A percentile compares a stretch with the other conserved stretches of the same genome.
Evolutionary conservation across 768 basidiomycete species (phyloP).

Genomic region (Macrolepiota dolichaula): DNA sequence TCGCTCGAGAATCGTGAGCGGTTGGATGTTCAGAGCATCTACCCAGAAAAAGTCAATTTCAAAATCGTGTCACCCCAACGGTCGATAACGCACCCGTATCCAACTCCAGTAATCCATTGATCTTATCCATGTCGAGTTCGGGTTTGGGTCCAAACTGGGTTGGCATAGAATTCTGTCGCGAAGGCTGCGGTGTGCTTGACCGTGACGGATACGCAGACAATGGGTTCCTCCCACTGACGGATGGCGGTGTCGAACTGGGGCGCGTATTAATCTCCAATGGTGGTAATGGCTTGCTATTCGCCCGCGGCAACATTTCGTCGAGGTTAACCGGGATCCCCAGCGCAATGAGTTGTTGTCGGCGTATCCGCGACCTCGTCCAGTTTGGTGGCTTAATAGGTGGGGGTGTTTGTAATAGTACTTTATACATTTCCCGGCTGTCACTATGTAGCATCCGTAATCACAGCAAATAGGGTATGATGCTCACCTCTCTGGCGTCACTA

Average conservation of each 20-base stretch:
- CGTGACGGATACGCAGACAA: slow-evolving; percentile 46
- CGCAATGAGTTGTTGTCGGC: slow-evolving; percentile 86
- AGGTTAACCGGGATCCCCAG: slow-evolving; percentile 94
- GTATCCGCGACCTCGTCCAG: slow-evolving; percentile 90
- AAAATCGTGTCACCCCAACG: not conserved
- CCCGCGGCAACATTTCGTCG: slow-evolving; percentile 81
- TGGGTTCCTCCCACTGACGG: slow-evolving; percentile 30
- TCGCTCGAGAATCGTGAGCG: slow-evolving; percentile 62
- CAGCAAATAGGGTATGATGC: not conserved
- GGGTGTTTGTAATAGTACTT: slow-evolving; percentile 64
- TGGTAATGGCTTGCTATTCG: slow-evolving; percentile 65
- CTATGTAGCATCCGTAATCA: slow-evolving; percentile 13
- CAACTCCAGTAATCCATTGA: slow-evolving; percentile 62
- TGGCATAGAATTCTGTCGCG: slow-evolving; percentile 26
- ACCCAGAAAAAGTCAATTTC: slow-evolving; percentile 1
- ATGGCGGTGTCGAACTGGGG: slow-evolving; percentile 76
- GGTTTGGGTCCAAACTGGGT: slow-evolving; percentile 74
- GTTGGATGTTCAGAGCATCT: slow-evolving; percentile 75
- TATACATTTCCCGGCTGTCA: slow-evolving; percentile 75
- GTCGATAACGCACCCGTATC: slow-evolving; percentile 52
- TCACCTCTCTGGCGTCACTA: slow-evolving; percentile 75
- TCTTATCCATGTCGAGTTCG: slow-evolving; percentile 61
- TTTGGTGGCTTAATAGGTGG: slow-evolving; percentile 83
- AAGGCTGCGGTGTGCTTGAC: slow-evolving; percentile 45
- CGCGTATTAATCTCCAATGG: slow-evolving; percentile 80